Evolutionary conservation across 1,284 basidiomycete species (phyloP), one percentile per base, ranked within the genome.

Genomic region (Ceratobasidium papillatum): DNA sequence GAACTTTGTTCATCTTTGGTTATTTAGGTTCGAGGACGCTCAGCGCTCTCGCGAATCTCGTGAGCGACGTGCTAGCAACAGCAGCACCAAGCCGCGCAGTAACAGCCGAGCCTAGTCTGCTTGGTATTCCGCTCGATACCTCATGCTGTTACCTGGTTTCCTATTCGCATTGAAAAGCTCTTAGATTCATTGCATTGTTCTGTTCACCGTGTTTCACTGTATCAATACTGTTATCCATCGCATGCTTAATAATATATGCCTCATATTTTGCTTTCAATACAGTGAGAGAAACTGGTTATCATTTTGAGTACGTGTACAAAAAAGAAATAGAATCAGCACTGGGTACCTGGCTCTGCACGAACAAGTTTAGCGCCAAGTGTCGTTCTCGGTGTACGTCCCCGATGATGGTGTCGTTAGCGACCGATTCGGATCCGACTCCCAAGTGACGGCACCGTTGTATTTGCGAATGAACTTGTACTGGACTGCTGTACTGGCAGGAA

Each of bases 401-500:
- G 68, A 51, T 4, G 76, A 36, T 8, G 76, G 73, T 14, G 85
- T 87, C 0, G 82, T 84, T 63, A 85, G 78, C 17, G 78, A 77
- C 62, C 80, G 86, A 80, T 91, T 89, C 9, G 89, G 88, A 78
- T 88, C 89, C 11, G 85, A 84, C 78, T 90, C 88, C 90, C 89
- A 91, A 17, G 86, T 88, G 63, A 87, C 82, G 9, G 78, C 81
- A 1, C 87, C 88, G 74, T 88, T 87, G 80, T 83, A 79, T 78
- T 88, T 91, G 76, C 87, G 85, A 78, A 93, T 88, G 80, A 90
- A 94, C 83, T 91, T 91, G 85, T 91, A 92, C 80, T 91, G 82
- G 71, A 92, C 81, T 9, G 68, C 58, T 0, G 85, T 85, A 74
- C 80, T 85, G 17, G 87, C 86, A 0, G 89, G 89, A 1, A 92